Evolutionary conservation across 2,329 filamentous ascomycete genomes (phyloP), one percentile per base, ranked within the genome.

Genomic region (Metarhizium humberi): DNA sequence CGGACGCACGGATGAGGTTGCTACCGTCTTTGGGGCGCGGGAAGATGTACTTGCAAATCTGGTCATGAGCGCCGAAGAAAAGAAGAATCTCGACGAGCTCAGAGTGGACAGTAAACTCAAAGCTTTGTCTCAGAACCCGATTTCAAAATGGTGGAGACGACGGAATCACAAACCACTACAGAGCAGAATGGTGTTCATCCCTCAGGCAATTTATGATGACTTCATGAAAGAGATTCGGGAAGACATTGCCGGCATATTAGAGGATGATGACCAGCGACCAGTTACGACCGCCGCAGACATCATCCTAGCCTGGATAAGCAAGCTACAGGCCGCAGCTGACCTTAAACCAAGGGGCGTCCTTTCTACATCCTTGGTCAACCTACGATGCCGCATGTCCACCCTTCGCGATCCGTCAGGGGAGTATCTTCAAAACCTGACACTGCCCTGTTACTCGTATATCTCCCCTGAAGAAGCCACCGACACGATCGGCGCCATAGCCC

Each of bases 161-260:
- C 46, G 53, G 45, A 55, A 20, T 3, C 42, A 51, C 3, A 38
- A 51, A 16, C 36, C 46, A 6, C 18, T 48, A 42, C 53, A 57
- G 30, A 47, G 40, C 30, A 55, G 56, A 45, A 57, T 55, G 51
- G 53, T 57, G 25, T 55, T 53, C n/a, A 53, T 57, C 20, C 56
- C 56, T 16, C 50, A 57, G 49, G 29, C 30, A 7, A 49, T 57
- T 6, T 53, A 55, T 45, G 51, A 55, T 3, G 51, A 55, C 10
- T 43, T 57, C 14, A 36, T 57, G 18, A 42, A 38, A 20, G 53
- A 57, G 29, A 43, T 55, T 16, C 53, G 53, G 40, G 29, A 45
- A 42, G 56, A 57, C 10, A 38, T 57, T 10, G 38, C 53, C 29
- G 32, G 18, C 8, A 18, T 46, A 29, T 14, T 49, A n/a, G 32